These are phyloP conservation scores for Debaryomyces psychrophilus DNA, from an alignment of 1,139 yeast genomes.

Conservation along the genomic window DNA sequence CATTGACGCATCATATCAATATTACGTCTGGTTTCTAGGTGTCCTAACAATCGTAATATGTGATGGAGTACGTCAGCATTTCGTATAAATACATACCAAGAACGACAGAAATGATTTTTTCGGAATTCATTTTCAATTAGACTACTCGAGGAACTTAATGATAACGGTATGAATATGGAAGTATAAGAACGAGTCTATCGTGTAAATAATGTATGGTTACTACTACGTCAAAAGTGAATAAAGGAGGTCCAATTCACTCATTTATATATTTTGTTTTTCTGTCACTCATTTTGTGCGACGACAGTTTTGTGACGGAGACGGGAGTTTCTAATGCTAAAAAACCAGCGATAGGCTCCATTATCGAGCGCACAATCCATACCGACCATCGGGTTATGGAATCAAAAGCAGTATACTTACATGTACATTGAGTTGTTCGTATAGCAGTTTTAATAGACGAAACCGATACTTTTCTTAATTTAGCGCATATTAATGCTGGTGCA, in stretches of 20 bases:
- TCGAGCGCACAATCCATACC: too few species aligned
- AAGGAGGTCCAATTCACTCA: background rate
- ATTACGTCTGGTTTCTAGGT: background rate
- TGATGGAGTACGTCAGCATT: background rate
- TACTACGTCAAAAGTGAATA: background rate
- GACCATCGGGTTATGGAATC: too few species aligned
- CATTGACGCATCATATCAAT: background rate
- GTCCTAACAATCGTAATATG: background rate
- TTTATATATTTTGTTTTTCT: slow-evolving; percentile 3
- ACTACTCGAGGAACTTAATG: background rate
- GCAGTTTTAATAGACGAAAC: too few species aligned
- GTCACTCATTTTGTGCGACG: slow-evolving; percentile 1
- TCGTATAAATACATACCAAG: slow-evolving; percentile 28
- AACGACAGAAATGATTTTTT: slow-evolving; percentile 46
- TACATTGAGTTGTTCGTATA: too few species aligned
- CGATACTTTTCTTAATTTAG: background rate
- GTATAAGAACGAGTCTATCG: background rate
- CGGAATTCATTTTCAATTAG: slow-evolving; percentile 37
- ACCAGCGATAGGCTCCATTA: too few species aligned
- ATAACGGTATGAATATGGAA: slow-evolving; percentile 1
- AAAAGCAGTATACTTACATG: too few species aligned
- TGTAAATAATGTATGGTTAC: background rate
- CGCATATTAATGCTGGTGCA: background rate
- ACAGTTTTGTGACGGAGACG: background rate
- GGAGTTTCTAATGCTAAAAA: too few species aligned